These are phyloP conservation scores for Geotrichum fermentans DNA, from an alignment of 1,139 yeast species.

Conservation along the genomic window DNA sequence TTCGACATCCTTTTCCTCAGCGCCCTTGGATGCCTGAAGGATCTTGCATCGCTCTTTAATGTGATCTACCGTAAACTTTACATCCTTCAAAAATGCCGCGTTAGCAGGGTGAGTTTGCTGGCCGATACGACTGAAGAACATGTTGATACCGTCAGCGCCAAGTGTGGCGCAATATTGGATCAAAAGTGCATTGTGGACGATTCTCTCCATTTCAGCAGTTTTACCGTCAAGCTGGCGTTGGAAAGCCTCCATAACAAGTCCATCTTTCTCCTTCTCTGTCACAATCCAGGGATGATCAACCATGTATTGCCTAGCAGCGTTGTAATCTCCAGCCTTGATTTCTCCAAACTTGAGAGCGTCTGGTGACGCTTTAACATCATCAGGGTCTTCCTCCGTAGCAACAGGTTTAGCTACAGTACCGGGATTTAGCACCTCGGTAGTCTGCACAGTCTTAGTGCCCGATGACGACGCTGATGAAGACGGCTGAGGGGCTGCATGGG, in stretches of 20 bases:
- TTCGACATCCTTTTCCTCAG: constrained; percentile 66
- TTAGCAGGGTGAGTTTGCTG: constrained; percentile 55
- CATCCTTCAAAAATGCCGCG: constrained; percentile 67
- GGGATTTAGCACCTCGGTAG: constrained; percentile 41
- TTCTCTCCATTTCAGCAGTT: constrained; percentile 49
- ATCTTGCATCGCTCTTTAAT: constrained; percentile 69
- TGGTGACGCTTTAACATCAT: constrained; percentile 49
- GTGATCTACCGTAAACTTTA: constrained; percentile 63
- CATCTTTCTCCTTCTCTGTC: constrained; percentile 82
- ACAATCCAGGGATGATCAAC: constrained; percentile 63
- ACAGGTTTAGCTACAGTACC: constrained; percentile 22
- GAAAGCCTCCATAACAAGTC: constrained; percentile 88
- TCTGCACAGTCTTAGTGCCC: constrained; percentile 22
- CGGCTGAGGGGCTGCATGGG: constrained; percentile 19
- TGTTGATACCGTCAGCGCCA: constrained; percentile 53
- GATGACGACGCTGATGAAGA: constrained; percentile 20
- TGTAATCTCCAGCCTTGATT: constrained; percentile 48
- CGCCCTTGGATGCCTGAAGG: constrained; percentile 46
- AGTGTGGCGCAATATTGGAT: constrained; percentile 72
- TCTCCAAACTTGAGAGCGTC: constrained; percentile 64
- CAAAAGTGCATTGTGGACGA: constrained; percentile 74
- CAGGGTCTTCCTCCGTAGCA: constrained; percentile 33
- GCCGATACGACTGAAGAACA: constrained; percentile 64
- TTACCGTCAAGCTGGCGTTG: constrained; percentile 70
- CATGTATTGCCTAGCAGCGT: constrained; percentile 50